phyloP scores from a whole-genome alignment of 129 eudicot genomes.

The Heracleum sosnowskyi region DNA sequence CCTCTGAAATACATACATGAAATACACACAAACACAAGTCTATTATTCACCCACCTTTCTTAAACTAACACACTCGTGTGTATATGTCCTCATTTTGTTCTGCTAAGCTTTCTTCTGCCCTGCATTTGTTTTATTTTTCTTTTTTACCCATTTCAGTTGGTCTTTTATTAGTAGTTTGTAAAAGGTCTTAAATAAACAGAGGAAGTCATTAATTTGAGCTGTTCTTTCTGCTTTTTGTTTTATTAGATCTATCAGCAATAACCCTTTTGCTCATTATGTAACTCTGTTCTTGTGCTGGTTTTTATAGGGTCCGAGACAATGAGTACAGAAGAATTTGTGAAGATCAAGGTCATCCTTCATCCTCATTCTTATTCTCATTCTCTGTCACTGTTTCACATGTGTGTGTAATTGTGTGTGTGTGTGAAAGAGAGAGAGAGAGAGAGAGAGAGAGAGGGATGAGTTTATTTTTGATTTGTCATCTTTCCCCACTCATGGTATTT shows the following conservation, averaged over 20 bases:
- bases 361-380: not conserved
- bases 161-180: not conserved
- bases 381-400: not conserved
- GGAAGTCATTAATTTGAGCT: not conserved
- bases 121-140: not conserved
- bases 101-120: not conserved
- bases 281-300: not conserved
- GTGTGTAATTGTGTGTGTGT: not conserved
- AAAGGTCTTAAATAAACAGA: not conserved
- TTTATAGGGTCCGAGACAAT: not conserved
- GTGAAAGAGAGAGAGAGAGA: not conserved
- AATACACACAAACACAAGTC: not conserved
- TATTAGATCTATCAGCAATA: not conserved
- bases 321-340: conserved; percentile 8
- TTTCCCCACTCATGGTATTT: too few relatives aligned
- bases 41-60: not conserved
- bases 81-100: not conserved
- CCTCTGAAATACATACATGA: not conserved
- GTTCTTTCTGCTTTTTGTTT: not conserved
- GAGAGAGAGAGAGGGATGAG: not conserved
- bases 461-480: not conserved
- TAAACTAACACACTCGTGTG: not conserved
- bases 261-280: not conserved
- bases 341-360: not conserved
- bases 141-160: not conserved